Evolutionary conservation across 2,329 filamentous ascomycete genomes (phyloP), one percentile per base, ranked within the genome.

Genomic region (Rhynchosporium graminicola): DNA sequence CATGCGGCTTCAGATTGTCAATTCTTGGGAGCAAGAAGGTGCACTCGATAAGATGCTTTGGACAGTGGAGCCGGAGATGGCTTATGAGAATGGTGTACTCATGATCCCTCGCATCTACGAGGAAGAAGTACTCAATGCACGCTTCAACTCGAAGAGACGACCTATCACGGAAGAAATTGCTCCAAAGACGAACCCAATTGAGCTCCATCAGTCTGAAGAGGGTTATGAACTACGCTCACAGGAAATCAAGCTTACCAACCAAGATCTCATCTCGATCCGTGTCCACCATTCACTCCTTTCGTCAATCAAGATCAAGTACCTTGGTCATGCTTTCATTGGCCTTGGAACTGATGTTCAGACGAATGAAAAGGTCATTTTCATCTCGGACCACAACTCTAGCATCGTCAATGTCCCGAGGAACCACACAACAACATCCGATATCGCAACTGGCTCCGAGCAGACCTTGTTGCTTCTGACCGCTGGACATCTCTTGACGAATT

Each of bases 21-120:
- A 46, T 3, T 51, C 13, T 7, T 57, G 42, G 48, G n/a, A 62
- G 42, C 40, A 60, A 48, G 28, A 57, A 1, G 48, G 36, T 7
- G 15, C 1, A 0, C 15, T 36, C 9, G 2, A 52, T 4, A 50
- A 61, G 6, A 28, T 63, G 9, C 31, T 68, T 3, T 72, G 63
- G 64, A 55, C 64, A 7, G 28, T 29, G 7, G 70, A 72, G 61
- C 60, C 59, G 2, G 70, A 72, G 33, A 9, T 69, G 0, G 29
- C 48, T 9, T 6, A 67, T 29, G 47, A 64, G n/a, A 56, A 62
- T 12, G 67, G 64, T 8, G 54, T 36, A 13, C 40, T 57, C 20
- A 26, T 60, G 15, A 47, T 69, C 6, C 59, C 67, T 15, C 63
- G 68, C n/a, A 15, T 68, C 3, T 20, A 45, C 4, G 46, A 48